Base-by-base conservation (phyloP, 371 early-diverging fungal genomes). In the Rhizopus microsporus region DNA sequence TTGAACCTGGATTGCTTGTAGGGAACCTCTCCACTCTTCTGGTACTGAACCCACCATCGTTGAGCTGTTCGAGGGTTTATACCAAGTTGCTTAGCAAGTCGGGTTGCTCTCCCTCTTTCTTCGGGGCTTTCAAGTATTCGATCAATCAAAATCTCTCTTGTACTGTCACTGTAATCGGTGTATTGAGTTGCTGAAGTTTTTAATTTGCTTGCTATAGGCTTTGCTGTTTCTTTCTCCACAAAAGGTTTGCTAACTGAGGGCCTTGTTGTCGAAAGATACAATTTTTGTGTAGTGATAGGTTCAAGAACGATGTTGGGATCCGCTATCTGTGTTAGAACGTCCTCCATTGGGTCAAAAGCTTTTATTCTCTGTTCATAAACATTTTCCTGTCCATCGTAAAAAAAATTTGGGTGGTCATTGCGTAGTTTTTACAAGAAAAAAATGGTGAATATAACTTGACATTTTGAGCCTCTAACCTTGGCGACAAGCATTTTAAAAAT, bases 71-170 rank as follows among this genome's bases (percentile, higher is more conserved):
- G 53, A 31, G 49, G 50, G 50, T 58, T 58, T 16, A 58, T 52
- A 58, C 35, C 35, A 40, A 60, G 39, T 40, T 54, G 50, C 15
- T 29, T 54, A 49, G 54, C 60, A 60, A 60, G 54, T 37, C 57
- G 57, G 43, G 63, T 35, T 40, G 57, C 54, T 23, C 53, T 34
- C 17, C 54, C 57, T 54, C 63, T 43, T 33, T 63, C 63, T 57
- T 57, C 33, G 53, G 58, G 57, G 8, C 54, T 57, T 57, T 56
- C 47, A 30, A 63, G 17, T 54, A 63, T 63, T 54, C 58, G 54
- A 32, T 57, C 57, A 43, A 57, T 54, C 53, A 60, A 54, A 43
- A 50, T 39, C 40, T 54, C 60, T 54, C 48, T 60, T 54, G 39
- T 60, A 39, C 48, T 48, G 33, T 60, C 54, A 32, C 54, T 53